Percentiles rank a stretch among this genome's conserved stretches.
Conservation (phyloP, 2,329 filamentous ascomycete species). For the Alternaria brassicae region DNA sequence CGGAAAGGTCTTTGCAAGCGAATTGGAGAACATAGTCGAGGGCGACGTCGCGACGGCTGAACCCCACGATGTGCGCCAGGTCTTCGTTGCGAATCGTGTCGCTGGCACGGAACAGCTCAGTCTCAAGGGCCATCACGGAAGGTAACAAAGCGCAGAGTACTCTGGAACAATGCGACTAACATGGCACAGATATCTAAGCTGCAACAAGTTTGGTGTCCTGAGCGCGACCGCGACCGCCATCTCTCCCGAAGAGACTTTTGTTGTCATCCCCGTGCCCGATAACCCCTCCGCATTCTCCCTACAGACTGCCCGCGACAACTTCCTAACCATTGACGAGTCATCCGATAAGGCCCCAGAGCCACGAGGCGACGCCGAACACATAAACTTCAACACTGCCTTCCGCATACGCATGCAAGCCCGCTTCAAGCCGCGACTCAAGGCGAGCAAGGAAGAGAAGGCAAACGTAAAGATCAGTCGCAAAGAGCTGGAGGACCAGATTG, state of each 20-base stretch:
- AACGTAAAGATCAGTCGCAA: conserved; percentile 83
- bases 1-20: conserved; percentile 83
- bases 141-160: conserved; percentile 55
- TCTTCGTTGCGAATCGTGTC: conserved; percentile 89
- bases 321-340: conserved; percentile 63
- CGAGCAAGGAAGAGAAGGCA: conserved; percentile 81
- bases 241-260: conserved; percentile 82
- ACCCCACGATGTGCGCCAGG: conserved; percentile 93
- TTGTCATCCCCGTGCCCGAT: conserved; percentile 66
- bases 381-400: conserved; percentile 73
- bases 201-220: conserved; percentile 81
- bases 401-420: conserved; percentile 92
- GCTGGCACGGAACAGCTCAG: conserved; percentile 81
- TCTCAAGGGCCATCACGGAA: conserved; percentile 90
- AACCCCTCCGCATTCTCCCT: conserved; percentile 76
- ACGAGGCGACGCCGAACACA: conserved; percentile 74
- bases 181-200: conserved; percentile 74
- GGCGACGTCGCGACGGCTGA: conserved; percentile 83
- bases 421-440: conserved; percentile 85
- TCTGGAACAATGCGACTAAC: background rate
- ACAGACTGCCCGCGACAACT: conserved; percentile 75
- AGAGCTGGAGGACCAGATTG: conserved; percentile 83
- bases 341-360: conserved; percentile 64
- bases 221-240: conserved; percentile 82
- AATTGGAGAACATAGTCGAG: conserved; percentile 88